Conservation (phyloP, 1,139 yeast genomes). For the Spathaspora sp. region DNA sequence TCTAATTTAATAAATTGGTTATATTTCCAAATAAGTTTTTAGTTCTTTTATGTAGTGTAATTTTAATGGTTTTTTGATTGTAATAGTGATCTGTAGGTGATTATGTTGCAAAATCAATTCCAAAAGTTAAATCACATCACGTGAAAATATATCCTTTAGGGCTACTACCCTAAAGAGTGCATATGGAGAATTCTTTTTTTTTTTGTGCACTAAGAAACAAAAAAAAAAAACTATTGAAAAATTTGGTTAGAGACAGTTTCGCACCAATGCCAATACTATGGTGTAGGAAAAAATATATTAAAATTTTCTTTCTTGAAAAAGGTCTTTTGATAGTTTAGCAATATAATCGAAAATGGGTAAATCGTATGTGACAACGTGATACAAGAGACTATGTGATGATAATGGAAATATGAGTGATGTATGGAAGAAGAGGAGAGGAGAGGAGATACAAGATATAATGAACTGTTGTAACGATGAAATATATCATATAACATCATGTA, state of each 20-base stretch:
- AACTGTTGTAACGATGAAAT: background rate
- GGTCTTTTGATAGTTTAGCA: slow-evolving; percentile 8
- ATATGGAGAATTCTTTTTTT: background rate
- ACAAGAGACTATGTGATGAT: background rate
- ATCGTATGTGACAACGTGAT: slow-evolving; percentile 52
- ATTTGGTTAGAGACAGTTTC: slow-evolving; percentile 10
- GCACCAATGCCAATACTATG: slow-evolving; percentile 8
- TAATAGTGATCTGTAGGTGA: too few species aligned
- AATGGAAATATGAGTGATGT: background rate
- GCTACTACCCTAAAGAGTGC: slow-evolving; percentile 15
- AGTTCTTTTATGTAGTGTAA: slow-evolving; percentile 10
- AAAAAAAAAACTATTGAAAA: slow-evolving; percentile 11
- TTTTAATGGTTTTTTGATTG: slow-evolving; percentile 2
- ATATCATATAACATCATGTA: background rate
- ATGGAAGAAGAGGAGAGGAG: background rate
- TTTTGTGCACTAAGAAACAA: slow-evolving; percentile 1
- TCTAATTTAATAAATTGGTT: slow-evolving; percentile 15
- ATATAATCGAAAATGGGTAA: slow-evolving; percentile 65
- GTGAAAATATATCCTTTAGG: slow-evolving; percentile 11
- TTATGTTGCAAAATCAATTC: slow-evolving; percentile 5
- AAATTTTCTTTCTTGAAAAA: slow-evolving; percentile 11
- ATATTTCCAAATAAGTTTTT: slow-evolving; percentile 7
- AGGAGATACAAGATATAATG: background rate
- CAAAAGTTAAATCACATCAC: background rate
- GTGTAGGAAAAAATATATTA: slow-evolving; percentile 10